phyloP scores from a whole-genome alignment of 1,139 yeast genomes.

The Scheffersomyces stambukii region DNA sequence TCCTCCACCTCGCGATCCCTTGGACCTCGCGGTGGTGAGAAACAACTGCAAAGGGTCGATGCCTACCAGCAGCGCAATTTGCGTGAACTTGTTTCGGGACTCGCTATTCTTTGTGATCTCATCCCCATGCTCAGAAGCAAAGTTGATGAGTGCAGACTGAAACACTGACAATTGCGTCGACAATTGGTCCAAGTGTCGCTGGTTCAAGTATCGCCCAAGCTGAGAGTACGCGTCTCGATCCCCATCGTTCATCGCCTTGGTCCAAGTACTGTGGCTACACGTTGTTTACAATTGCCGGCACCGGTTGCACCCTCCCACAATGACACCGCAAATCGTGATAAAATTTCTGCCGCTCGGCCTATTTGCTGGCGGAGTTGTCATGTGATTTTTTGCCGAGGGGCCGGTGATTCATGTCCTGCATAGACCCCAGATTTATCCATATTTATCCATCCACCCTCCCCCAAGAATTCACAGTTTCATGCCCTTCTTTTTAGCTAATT shows the following conservation, averaged over 20 bases:
- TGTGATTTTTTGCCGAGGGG: too few species aligned
- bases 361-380: too few species aligned
- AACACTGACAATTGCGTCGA: constrained; percentile 57
- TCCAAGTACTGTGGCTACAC: too few species aligned
- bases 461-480: not conserved
- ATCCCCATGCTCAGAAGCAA: constrained; percentile 58
- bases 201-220: constrained; percentile 23
- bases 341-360: too few species aligned
- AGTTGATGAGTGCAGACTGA: constrained; percentile 55
- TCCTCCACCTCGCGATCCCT: constrained; percentile 14
- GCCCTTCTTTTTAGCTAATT: not conserved
- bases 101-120: constrained; percentile 64
- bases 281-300: too few species aligned
- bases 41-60: constrained; percentile 71
- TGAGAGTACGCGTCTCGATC: constrained; percentile 27
- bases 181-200: constrained; percentile 48
- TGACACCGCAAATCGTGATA: too few species aligned
- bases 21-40: constrained; percentile 21
- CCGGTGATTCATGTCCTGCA: too few species aligned
- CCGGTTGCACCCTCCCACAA: too few species aligned
- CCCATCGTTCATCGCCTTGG: constrained; percentile 9
- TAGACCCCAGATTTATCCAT: too few species aligned
- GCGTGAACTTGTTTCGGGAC: constrained; percentile 66
- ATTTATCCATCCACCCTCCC: too few species aligned
- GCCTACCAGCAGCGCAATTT: constrained; percentile 74